Evolutionary conservation across 2,329 filamentous ascomycete species (phyloP), one percentile per base, ranked within the genome.

Genomic region (Penicillium sclerotigenum): DNA sequence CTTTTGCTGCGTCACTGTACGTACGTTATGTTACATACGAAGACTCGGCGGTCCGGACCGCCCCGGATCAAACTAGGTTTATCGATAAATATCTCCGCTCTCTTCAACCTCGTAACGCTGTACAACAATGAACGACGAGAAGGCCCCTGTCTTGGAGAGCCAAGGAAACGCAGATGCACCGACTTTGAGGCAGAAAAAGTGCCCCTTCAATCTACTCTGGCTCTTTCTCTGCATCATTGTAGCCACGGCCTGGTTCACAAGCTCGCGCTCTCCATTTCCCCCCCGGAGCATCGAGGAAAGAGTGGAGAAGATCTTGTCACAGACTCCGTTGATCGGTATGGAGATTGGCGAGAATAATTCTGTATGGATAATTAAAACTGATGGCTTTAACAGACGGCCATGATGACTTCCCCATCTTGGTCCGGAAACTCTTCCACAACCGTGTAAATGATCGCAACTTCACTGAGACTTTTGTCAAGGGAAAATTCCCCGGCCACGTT

Each of bases 321-420:
- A 73, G 20, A 81, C 78, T 6, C 80, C 80, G 34, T 68, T 82
- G 56, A 80, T 81, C 62, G 78, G 78, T 79, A 64, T n/a, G 53
- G 16, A 34, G 7, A 9, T 24, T 22, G n/a, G 9, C 46, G 66
- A 46, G 4, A 34, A 26, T 26, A 1, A 2, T 11, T 14, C 31
- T 5, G 6, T 5, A 3, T 18, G 29, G 9, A 22, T 1, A n/a
- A 24, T n/a, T 5, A 29, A n/a, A 38, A 14, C 37, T 56, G 49
- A 52, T 52, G 7, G 43, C 20, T 18, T 38, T 13, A 2, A 2
- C 61, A 92, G 92, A 97, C 73, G 92, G 92, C 0, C 92, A 97
- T 71, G 88, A 96, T 75, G 93, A 97, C 71, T 81, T 97, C 47
- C 83, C 93, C 22, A 87, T 94, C 37, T 73, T 87, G 28, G 79